Evolutionary conservation across 371 early-diverging fungal species (phyloP), one percentile per base, ranked within the genome.

Genomic region (Syncephalastrum racemosum): DNA sequence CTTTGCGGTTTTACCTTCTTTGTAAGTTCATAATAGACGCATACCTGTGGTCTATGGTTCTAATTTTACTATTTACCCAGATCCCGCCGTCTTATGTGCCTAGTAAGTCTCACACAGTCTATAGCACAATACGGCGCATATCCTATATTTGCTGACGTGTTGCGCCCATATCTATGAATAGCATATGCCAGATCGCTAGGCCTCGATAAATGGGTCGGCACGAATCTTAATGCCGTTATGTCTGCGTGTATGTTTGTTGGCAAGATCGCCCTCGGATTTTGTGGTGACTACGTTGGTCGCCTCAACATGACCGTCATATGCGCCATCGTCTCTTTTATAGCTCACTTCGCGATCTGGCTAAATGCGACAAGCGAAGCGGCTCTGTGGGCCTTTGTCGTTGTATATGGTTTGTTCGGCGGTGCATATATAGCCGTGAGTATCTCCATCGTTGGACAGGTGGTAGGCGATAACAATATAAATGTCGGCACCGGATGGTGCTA

Each of bases 401-500:
- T 76, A 23, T 83, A 71, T 54, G 83, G 82, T 12, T 70, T 75
- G 59, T 80, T 80, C 59, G 80, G 79, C 7, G 80, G 84, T 4
- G 80, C 79, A 6, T 84, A 74, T 53, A 63, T 85, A 15, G 66
- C 72, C 40, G 39, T 31, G 27, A 51, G 25, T 40, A 36, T 40
- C 12, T 13, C 36, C 27, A 20, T 51, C 25, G 39, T 51, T 2
- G 52, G 36, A 31, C 36, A 31, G 36, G 36, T 31, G 0, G 36
- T 31, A 12, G 36, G 36, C 5, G 36, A 31, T 31, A 31, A 8
- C 6, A 31, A 31, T 31, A 31, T 31, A 7, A 31, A 31, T 31
- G 36, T 31, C 10, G 36, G 36, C 5, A 31, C 36, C 6, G 36
- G 36, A 0, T 31, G 36, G 36, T 31, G 36, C 12, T 31, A 31